Evolutionary conservation across 305 asterid species (phyloP), one percentile per base, ranked within the genome.

Genomic region (Fraxinus paxiana): DNA sequence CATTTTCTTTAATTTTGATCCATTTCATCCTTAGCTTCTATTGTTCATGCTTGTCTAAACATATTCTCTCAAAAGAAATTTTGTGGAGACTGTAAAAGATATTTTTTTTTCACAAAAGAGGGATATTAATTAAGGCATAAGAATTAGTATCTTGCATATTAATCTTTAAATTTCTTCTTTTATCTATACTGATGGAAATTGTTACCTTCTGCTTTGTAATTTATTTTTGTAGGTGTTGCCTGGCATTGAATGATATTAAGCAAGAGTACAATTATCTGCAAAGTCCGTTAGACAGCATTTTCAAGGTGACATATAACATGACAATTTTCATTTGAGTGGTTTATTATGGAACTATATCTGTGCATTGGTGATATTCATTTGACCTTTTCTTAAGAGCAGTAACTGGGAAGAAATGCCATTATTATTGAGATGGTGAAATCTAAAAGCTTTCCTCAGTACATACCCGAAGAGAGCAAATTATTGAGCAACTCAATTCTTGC

Each of bases 141-240:
- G 70, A 31, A 18, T 61, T 17, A 13, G 38, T 15, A 7, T 63
- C 74, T 67, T 67, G 73, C 41, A 30, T 30, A 1, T 0, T 76
- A 74, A 26, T 6, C 35, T 5, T 54, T 48, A 37, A 46, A 72
- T 48, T 71, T 43, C 26, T 75, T 31, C 48, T 2, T 30, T 24
- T 67, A 43, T 83, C 6, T 7, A 18, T 2, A 51, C n/a, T 22
- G 28, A 79, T 63, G 18, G 72, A 63, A 63, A 63, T 63, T 26
- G 34, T 63, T 63, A 22, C 72, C 18, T 26, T 61, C 71, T 22
- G 13, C 33, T 33, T 46, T 82, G 48, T 79, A 13, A 78, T 76
- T 51, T 24, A 15, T 35, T 43, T 78, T 71, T 80, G 72, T 82
- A 90, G 92, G 89, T 88, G 93, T 86, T 37, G 35, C 33, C 13